Evolutionary conservation across 495 filamentous ascomycete genomes (phyloP).

Genomic region (Aspergillus hancockii): DNA sequence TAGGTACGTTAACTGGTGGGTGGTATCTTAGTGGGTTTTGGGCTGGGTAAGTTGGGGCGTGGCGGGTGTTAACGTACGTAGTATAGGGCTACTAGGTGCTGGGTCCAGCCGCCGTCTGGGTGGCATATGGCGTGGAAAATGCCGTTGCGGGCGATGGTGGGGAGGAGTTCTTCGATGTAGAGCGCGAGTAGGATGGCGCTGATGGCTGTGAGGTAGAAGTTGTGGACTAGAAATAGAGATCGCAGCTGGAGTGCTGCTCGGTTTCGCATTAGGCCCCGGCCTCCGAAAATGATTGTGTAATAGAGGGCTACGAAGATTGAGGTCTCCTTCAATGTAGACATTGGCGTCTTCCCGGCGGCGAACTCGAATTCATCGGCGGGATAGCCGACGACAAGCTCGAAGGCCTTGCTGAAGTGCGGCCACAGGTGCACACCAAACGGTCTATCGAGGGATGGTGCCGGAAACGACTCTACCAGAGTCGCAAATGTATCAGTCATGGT

Average conservation of each 20-base stretch:
- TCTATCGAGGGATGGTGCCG: background rate
- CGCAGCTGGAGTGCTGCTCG: slow-evolving; percentile 55
- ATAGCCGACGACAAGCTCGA: slow-evolving; percentile 66
- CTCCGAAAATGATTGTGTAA: slow-evolving; percentile 64
- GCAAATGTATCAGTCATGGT: no score
- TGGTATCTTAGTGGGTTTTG: background rate
- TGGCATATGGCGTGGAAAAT: slow-evolving; percentile 64
- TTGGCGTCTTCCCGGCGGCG: slow-evolving; percentile 52
- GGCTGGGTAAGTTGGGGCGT: background rate
- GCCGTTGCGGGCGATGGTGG: slow-evolving; percentile 56
- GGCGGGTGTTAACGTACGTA: slow-evolving; percentile 49
- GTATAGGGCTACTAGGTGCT: slow-evolving; percentile 61
- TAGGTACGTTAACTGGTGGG: slow-evolving; percentile 58
- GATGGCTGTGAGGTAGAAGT: slow-evolving; percentile 60
- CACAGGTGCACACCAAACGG: slow-evolving; percentile 88
- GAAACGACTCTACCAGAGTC: background rate
- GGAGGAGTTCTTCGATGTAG: slow-evolving; percentile 62
- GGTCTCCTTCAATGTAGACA: slow-evolving; percentile 59
- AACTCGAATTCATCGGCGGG: slow-evolving; percentile 59
- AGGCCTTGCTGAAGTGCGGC: slow-evolving; percentile 86
- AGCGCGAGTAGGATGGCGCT: slow-evolving; percentile 57
- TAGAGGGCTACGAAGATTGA: slow-evolving; percentile 54
- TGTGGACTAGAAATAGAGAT: slow-evolving; percentile 65
- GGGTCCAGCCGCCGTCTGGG: slow-evolving; percentile 62
- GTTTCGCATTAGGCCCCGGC: slow-evolving; percentile 63